Evolutionary conservation across 2,329 filamentous ascomycete genomes (phyloP), one percentile per base, ranked within the genome.

Genomic region (Penicillium sp.): DNA sequence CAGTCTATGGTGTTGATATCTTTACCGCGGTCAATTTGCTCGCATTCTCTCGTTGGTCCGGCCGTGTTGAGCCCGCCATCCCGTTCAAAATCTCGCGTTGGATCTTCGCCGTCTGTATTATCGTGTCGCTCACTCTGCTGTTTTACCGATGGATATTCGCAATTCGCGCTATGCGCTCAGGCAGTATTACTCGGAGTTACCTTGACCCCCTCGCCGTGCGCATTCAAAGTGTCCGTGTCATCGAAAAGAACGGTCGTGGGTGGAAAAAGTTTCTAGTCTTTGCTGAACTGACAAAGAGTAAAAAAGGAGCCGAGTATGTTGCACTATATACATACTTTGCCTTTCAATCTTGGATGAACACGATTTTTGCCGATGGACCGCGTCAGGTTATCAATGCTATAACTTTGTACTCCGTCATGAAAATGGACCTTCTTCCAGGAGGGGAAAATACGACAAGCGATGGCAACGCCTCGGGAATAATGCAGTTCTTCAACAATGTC

Each of bases 191-290:
- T 5, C 91, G 96, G 71, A 93, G 89, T 72, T 99, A 96, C 66
- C 83, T 99, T 61, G 92, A 99, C 73, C 90, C 86, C 35, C 79
- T 98, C 57, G 93, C 93, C 2, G 91, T 90, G 51, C 87, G 91
- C 49, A 82, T 96, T 64, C 91, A 97, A 74, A 91, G 89, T 76
- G 85, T 91, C 69, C 86, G 91, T 22, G 52, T 64, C n/a, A 73
- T 89, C 56, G 89, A 88, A 35, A 81, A 75, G 44, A 72, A 81
- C 24, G 89, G 89, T 44, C 85, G 88, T 65, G 95, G 95, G 31
- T 99, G 88, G 85, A 89, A 87, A 67, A 84, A 93, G 50, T 99
- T 96, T 71, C 76, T 96, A n/a, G 91, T 97, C 63, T 96, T 96
- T 72, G 88, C 91, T 16, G 90, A 91, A 68, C 79, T 97, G 71